Evolutionary conservation across 495 filamentous ascomycete species (phyloP).

Genomic region (Penicillium coprophilum): DNA sequence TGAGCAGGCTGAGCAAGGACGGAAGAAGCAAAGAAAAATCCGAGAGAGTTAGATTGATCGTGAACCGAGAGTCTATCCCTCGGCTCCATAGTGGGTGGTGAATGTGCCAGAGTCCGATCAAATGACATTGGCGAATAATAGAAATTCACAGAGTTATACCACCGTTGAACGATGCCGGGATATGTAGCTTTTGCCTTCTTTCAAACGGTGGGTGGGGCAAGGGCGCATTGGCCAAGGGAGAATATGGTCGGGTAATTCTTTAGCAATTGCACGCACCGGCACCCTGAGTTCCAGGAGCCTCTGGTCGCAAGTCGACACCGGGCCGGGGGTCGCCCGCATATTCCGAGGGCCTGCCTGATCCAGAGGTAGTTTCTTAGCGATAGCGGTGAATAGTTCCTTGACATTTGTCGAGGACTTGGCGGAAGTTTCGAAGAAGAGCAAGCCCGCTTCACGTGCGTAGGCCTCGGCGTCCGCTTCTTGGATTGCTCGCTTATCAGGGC

Average conservation of each 20-base stretch:
- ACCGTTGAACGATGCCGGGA: conserved; percentile 1
- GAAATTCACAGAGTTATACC: conserved; percentile 13
- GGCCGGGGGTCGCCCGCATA: conserved; percentile 71
- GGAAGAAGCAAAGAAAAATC: conserved; percentile 23
- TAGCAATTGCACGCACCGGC: conserved; percentile 77
- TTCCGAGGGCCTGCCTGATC: conserved; percentile 90
- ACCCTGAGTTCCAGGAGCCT: conserved; percentile 71
- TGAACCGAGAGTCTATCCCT: conserved; percentile 19
- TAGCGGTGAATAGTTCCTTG: conserved; percentile 92
- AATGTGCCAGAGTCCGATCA: conserved; percentile 7
- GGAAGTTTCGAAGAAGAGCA: conserved; percentile 96
- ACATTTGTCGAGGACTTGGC: conserved; percentile 97
- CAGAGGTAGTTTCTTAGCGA: conserved; percentile 93
- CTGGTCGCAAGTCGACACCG: conserved; percentile 78
- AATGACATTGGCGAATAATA: conserved; percentile 11
- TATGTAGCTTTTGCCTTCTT: background rate
- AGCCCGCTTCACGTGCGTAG: conserved; percentile 86
- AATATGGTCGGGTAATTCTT: conserved; percentile 8
- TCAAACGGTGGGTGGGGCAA: conserved; percentile 8
- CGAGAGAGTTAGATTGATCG: conserved; percentile 20
- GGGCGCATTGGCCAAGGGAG: background rate
- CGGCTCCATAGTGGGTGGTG: conserved; percentile 10
- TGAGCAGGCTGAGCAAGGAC: conserved; percentile 17
- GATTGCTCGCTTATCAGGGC: conserved; percentile 91
- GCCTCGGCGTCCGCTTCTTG: conserved; percentile 85